Conservation (phyloP, 768 basidiomycete genomes). For the Boletus tylopilopsis region DNA sequence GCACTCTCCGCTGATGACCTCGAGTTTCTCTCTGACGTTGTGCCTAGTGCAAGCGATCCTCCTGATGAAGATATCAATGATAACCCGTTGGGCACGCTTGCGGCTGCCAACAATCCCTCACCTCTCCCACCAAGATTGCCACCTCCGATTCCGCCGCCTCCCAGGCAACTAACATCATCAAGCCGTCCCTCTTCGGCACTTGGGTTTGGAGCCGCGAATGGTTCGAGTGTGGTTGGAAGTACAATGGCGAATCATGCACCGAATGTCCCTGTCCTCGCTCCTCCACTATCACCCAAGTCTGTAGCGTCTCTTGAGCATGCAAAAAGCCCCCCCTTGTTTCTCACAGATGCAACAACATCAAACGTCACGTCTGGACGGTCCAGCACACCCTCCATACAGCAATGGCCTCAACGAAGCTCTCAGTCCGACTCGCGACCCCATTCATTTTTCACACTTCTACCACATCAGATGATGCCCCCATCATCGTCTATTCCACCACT, state of each 20-base stretch:
- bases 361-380: not conserved
- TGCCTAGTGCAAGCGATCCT: conserved; percentile 50
- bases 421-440: conserved; percentile 16
- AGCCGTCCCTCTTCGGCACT: conserved; percentile 8
- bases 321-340: conserved; percentile 12
- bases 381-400: conserved; percentile 6
- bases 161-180: conserved; percentile 24
- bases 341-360: conserved; percentile 1
- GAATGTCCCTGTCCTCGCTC: conserved; percentile 14
- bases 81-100: conserved; percentile 35
- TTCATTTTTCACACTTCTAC: conserved; percentile 21
- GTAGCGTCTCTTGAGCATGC: conserved; percentile 15
- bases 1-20: conserved; percentile 78
- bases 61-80: conserved; percentile 32
- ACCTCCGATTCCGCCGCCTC: conserved; percentile 41
- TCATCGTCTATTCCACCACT: conserved; percentile 28
- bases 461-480: conserved; percentile 20
- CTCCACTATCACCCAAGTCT: conserved; percentile 32
- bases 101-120: conserved; percentile 39
- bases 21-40: conserved; percentile 71
- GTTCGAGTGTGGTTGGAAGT: not conserved
- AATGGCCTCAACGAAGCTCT: conserved; percentile 17
- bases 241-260: not conserved
- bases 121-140: conserved; percentile 44
- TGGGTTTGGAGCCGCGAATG: not conserved